Base-by-base conservation (phyloP, 768 basidiomycete species). In the Peribolospora baueri region DNA sequence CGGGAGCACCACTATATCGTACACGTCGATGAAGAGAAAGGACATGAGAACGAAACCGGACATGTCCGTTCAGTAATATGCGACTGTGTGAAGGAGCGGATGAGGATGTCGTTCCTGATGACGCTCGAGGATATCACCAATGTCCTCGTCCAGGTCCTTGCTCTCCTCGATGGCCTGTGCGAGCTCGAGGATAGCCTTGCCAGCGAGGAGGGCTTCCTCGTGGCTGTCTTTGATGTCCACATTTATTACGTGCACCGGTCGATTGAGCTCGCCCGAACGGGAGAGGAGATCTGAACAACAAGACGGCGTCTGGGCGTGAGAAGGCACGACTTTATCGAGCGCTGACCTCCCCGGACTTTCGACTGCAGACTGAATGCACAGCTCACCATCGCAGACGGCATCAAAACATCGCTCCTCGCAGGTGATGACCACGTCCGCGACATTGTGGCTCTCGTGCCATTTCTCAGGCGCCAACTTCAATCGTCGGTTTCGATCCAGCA, bases 401-500 rank as follows among this genome's bases (percentile, higher is more conserved):
- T 98, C 93, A 67, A 88, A 98, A 67, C 93, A 98, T 53, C 91
- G 78, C 67, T 98, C 93, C 70, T 97, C 93, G 67, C 93, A 98
- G 5, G 93, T 98, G 64, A 98, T 88, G 25, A 98, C 93, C 25
- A 98, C 74, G 65, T 98, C 93, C n/a, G 84, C 85, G 7, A 91
- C 75, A 1, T 76, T 78, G 64, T 71, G 81, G 54, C 75, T 83
- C 48, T 97, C 90, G 62, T 97, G 91, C 90, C 90, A 98, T 58
- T 90, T 76, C 67, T 98, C 91, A 48, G 93, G 93, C 6, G 90
- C 90, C 7, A 72, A 67, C 66, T 98, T 98, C 56, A 97, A 76
- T 58, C 78, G 76, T 54, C 93, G 71, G 70, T 98, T 98, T 43
- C 93, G 78, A 66, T 98, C 93, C 38, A 98, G 71, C 93, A 98